Evolutionary conservation across 1,139 yeast genomes (phyloP).

Genomic region (Suhomyces maxii): DNA sequence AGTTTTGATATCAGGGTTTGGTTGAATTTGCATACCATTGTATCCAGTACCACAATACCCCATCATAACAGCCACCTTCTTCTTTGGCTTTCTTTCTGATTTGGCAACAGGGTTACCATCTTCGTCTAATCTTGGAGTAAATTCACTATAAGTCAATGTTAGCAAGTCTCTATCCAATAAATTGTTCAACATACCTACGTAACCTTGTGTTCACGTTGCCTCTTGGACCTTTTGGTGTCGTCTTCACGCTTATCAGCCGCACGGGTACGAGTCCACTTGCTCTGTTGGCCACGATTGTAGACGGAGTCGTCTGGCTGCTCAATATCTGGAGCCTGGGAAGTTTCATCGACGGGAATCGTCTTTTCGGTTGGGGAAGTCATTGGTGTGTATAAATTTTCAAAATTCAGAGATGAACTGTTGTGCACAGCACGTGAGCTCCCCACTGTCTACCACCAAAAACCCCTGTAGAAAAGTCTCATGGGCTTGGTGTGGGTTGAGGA

Average conservation of each 20-base stretch:
- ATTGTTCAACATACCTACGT: constrained; percentile 47
- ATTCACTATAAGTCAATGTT: constrained; percentile 28
- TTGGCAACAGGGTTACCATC: constrained; percentile 59
- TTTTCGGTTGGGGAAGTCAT: not conserved
- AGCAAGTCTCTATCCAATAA: constrained; percentile 17
- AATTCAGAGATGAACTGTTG: not conserved
- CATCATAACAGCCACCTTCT: constrained; percentile 86
- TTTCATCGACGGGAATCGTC: not conserved
- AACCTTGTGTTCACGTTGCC: constrained; percentile 35
- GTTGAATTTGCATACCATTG: constrained; percentile 89
- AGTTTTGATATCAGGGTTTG: constrained; percentile 84
- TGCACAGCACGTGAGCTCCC: no score
- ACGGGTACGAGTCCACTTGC: constrained; percentile 41
- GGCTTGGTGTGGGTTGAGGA: no score
- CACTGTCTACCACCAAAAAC: no score
- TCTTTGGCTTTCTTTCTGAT: constrained; percentile 73
- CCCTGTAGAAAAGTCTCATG: no score
- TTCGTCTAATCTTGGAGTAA: constrained; percentile 51
- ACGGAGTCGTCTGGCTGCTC: constrained; percentile 24
- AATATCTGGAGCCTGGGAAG: constrained; percentile 1
- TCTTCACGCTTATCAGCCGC: constrained; percentile 36
- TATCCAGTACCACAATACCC: constrained; percentile 99
- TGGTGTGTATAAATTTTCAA: not conserved
- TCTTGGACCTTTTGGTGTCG: constrained; percentile 34
- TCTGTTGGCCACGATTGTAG: constrained; percentile 43